phyloP scores from a whole-genome alignment of 768 basidiomycete genomes.

The Tulasnella sp. region DNA sequence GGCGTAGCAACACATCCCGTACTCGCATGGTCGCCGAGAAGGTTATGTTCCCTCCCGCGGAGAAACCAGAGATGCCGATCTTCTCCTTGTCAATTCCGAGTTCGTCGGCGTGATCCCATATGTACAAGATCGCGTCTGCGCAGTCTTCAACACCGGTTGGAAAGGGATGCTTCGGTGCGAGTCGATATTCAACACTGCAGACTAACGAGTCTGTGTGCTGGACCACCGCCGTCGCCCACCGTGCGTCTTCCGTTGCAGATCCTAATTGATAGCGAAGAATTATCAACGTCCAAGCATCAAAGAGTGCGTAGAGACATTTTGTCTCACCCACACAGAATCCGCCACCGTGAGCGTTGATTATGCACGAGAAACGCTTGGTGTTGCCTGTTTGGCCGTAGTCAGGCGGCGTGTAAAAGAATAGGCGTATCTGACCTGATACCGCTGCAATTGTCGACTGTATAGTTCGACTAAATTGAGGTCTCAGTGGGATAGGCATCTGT shows the following conservation, averaged over 20 bases:
- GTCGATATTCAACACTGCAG: conserved; percentile 22
- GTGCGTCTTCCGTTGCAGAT: conserved; percentile 19
- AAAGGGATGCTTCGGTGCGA: conserved; percentile 22
- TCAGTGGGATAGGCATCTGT: too few species aligned
- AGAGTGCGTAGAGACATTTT: background rate
- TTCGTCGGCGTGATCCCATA: conserved; percentile 14
- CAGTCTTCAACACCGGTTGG: conserved; percentile 24
- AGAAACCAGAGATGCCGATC: conserved; percentile 22
- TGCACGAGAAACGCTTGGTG: background rate
- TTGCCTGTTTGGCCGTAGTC: background rate
- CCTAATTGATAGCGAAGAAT: conserved; percentile 18
- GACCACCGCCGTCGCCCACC: conserved; percentile 16
- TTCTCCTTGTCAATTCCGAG: conserved; percentile 19
- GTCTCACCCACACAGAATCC: background rate
- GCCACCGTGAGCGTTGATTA: conserved; percentile 16
- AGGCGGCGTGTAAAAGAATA: conserved; percentile 13
- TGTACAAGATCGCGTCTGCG: conserved; percentile 20
- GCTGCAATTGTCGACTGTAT: too few species aligned
- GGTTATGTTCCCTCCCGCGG: conserved; percentile 23
- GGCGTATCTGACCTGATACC: too few species aligned
- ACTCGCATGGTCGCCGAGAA: conserved; percentile 17
- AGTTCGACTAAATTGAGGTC: too few species aligned
- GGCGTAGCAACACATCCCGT: conserved; percentile 10
- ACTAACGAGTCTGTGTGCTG: conserved; percentile 18
- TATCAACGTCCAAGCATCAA: conserved; percentile 17